These are phyloP conservation scores for Rhodamnia argentea DNA, from an alignment of 345 rosid genomes.

Conservation along the genomic window DNA sequence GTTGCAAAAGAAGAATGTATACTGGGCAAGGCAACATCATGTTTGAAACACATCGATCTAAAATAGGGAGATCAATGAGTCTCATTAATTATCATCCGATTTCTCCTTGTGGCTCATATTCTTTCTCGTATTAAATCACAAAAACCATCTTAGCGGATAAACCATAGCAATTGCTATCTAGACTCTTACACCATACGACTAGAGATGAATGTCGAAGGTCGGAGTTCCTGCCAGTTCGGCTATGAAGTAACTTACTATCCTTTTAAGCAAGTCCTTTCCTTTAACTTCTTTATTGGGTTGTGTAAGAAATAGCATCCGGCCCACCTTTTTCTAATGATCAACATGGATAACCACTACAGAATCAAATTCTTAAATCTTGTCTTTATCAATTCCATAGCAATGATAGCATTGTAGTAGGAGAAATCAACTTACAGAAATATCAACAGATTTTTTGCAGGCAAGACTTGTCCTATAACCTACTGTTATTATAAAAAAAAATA, in stretches of 20 bases:
- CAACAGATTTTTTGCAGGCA: background rate
- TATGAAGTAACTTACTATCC: background rate
- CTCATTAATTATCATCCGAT: background rate
- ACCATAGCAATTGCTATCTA: background rate
- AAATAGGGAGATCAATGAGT: background rate
- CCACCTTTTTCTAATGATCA: background rate
- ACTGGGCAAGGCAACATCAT: background rate
- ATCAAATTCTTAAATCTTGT: background rate
- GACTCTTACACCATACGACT: background rate
- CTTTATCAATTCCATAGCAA: background rate
- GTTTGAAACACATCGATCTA: background rate
- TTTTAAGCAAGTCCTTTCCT: background rate
- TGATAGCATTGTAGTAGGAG: background rate
- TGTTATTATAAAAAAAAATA: background rate
- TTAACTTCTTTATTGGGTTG: background rate
- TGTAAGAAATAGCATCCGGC: background rate
- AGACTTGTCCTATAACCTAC: background rate
- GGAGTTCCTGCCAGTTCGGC: background rate
- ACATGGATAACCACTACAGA: background rate
- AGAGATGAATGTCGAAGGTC: background rate
- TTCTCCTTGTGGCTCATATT: background rate
- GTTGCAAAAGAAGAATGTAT: background rate
- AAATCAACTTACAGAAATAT: background rate
- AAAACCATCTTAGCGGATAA: background rate
- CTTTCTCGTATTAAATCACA: background rate